Evolutionary conservation across 495 filamentous ascomycete species (phyloP), one percentile per base, ranked within the genome.

Genomic region (Trichoderma virens): DNA sequence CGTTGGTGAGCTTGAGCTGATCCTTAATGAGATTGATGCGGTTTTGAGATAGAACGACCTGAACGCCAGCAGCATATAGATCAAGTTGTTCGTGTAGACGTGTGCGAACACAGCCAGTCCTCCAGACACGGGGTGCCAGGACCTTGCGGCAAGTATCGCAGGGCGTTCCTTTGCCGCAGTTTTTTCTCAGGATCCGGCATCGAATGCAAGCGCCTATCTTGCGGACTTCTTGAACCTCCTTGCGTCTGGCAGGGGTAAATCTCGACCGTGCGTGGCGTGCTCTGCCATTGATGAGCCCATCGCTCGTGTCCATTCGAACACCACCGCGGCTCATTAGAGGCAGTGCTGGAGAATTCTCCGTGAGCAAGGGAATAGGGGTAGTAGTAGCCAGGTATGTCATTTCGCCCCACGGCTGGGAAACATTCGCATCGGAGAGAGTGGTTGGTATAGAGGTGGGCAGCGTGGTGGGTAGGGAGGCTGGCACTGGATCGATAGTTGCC

Each of bases 131-230:
- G 2, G 91, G 90, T 45, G 85, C 86, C 64, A 91, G 82, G 3
- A 94, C 88, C 67, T 87, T 89, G 31, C 81, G 79, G 65, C 91
- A 96, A n/a, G 90, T 89, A 25, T 80, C 85, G 70, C 91, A 96
- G 4, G 91, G 91, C n/a, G 79, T 87, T 31, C 88, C 90, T 16
- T 84, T 84, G 4, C 90, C 93, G 69, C 91, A 96, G 1, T 89
- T 88, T 75, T 96, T 96, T 70, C 91, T 89, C 13, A 96, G 77
- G 78, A 96, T 92, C 3, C 90, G 83, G 75, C 91, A 96, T 56
- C 91, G 85, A 62, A 93, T 90, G 69, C 91, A 96, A 16, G 91
- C 91, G 25, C 91, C 91, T 30, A 85, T 81, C 69, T 91, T 90
- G 30, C 91, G 83, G 32, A 94, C 85, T 68, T 88, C 86, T 69